phyloP scores from a whole-genome alignment of 2,329 filamentous ascomycete species.

The Beauveria rudraprayagi region DNA sequence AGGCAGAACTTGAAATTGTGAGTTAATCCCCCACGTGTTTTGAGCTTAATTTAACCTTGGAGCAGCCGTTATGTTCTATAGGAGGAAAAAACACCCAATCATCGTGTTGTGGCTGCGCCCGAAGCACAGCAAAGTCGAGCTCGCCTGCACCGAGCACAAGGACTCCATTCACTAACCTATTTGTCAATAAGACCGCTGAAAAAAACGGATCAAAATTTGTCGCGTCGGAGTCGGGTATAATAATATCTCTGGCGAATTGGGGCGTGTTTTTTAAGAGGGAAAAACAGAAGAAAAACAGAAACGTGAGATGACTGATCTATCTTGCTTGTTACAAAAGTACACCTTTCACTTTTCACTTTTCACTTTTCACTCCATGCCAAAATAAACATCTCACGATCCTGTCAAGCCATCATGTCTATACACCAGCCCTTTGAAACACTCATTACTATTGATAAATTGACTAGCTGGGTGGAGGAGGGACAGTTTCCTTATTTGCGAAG shows the following conservation, averaged over 20 bases:
- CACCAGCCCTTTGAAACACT: background rate
- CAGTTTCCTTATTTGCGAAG: conserved; percentile 30
- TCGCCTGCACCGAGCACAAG: conserved; percentile 62
- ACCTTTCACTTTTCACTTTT: no score
- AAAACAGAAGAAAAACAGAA: no score
- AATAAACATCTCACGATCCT: no score
- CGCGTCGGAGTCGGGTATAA: no score
- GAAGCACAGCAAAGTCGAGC: conserved; percentile 50
- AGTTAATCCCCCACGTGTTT: background rate
- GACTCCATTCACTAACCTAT: conserved; percentile 22
- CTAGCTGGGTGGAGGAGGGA: background rate
- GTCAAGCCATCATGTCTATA: background rate
- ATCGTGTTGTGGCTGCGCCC: conserved; percentile 38
- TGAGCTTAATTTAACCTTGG: background rate
- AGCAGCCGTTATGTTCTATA: conserved; percentile 4
- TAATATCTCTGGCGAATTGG: no score
- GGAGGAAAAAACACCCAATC: background rate
- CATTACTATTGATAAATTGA: no score
- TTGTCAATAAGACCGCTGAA: background rate
- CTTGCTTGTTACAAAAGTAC: no score
- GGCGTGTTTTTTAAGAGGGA: no score
- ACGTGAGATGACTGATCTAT: no score
- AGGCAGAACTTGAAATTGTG: conserved; percentile 14
- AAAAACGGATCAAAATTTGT: no score
- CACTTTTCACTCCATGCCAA: no score